Base-by-base conservation (phyloP, 495 filamentous ascomycete species). In the Penicillium chermesinum region DNA sequence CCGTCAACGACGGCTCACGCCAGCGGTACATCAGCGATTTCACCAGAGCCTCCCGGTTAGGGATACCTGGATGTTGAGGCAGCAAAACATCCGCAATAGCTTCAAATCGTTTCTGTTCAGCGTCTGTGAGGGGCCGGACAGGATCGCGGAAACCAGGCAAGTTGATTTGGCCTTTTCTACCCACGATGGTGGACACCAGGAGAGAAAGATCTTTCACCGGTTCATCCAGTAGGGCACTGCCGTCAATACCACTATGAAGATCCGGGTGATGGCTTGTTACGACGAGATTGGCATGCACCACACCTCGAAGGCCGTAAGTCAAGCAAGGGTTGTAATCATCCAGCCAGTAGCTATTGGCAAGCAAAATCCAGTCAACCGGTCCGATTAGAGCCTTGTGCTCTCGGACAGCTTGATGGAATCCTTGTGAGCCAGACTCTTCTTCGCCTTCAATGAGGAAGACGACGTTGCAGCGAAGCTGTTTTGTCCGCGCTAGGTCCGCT, bases 321-420 rank as follows among this genome's bases (percentile, higher is more conserved):
- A 98, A 70, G 64, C 93, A 97, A 1, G 93, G 93, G 6, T 91
- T 87, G 48, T 89, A 86, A 61, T 98, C 93, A 61, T 96, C 89
- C 2, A 98, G 76, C 93, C 93, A 98, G 70, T 98, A 97, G 66
- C 90, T 96, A 67, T 97, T 97, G 0, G 93, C 93, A 4, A 97
- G 68, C 1, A 98, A 67, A 33, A 98, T 91, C 76, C 89, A 97
- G 67, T 97, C 90, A 2, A 97, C 80, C 13, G 87, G 74, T 1
- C 93, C 93, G 52, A 98, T 93, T 14, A 86, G 73, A n/a, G 80
- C 74, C 62, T 93, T 93, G 61, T 93, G 79, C 35, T 77, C 71
- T 33, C 76, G 79, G 19, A 98, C 81, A 0, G 87, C 85, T 48
- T 89, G 76, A 45, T 85, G 80, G 64, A 98, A 97, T 0, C 91